Base-by-base conservation (phyloP, 148 eudicot species). In the Arctostaphylos glauca region DNA sequence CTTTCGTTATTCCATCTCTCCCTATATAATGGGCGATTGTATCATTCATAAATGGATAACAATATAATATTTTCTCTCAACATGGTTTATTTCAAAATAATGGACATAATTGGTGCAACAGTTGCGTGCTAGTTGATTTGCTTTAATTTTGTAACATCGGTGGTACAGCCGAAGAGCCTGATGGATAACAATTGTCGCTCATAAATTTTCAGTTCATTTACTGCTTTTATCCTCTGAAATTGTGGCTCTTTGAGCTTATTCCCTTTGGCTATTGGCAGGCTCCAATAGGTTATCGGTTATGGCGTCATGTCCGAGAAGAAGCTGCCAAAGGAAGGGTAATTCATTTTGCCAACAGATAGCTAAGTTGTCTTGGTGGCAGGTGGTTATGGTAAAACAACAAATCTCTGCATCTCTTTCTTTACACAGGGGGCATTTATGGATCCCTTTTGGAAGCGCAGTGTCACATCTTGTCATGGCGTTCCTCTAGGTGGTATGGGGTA, bases 401-500 rank as follows among this genome's bases (percentile, higher is more conserved):
- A n/a, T 70, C 43, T 15, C 16, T 55, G 68, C 73, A 1, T 68
- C 79, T 59, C 81, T 67, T 76, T 59, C 48, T 70, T 76, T 53
- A 25, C 85, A 86, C 91, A 93, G 99, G 94, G 85, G 48, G 87
- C 87, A 82, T 83, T 90, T 79, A 83, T 93, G 52, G 83, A 93
- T 88, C 97, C 98, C 79, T 96, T 96, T 79, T 38, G 49, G 77
- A 93, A 84, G 86, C 92, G 97, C 14, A 25, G 12, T 43, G 77
- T 90, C 80, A 84, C 98, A 81, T 89, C 97, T 78, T 92, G 91
- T 81, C 97, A 92, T 81, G 99, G 98, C 48, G 90, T 92, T 86
- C 99, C 99, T 75, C 81, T 96, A 62, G 98, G 99, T 85, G 99
- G 99, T 74, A 92, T 94, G 16, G 98, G 97, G 99, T 96, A 91